These are phyloP conservation scores for Selaginella moellendorffii DNA, from an alignment of 75 land plant genomes.

Conservation along the genomic window DNA sequence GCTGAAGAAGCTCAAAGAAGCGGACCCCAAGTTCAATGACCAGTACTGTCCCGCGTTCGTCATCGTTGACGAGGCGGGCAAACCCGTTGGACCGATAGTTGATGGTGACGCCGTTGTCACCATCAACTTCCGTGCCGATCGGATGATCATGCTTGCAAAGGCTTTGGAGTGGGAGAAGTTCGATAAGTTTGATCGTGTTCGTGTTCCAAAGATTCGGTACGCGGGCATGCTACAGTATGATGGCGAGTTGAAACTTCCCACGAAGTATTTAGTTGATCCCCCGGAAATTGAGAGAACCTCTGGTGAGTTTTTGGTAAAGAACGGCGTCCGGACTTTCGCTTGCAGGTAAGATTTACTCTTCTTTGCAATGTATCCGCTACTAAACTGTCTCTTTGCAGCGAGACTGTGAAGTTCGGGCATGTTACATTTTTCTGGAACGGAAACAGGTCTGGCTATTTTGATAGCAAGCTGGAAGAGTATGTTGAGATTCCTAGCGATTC, in stretches of 20 bases:
- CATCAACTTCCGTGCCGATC: slow-evolving; percentile 92
- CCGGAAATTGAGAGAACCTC: slow-evolving; percentile 96
- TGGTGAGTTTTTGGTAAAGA: slow-evolving; percentile 83
- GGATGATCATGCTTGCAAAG: slow-evolving; percentile 85
- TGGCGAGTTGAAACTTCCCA: slow-evolving; percentile 92
- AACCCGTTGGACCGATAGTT: slow-evolving; percentile 82
- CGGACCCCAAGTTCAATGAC: slow-evolving; percentile 50
- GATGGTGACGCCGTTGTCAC: slow-evolving; percentile 98
- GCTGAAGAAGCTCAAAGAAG: slow-evolving; percentile 62
- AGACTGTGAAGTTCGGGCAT: slow-evolving; percentile 98
- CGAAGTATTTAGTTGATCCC: slow-evolving; percentile 68
- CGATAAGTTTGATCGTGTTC: slow-evolving; percentile 78
- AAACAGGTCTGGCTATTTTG: slow-evolving; percentile 83
- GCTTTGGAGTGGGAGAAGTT: slow-evolving; percentile 79
- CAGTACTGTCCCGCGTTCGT: slow-evolving; percentile 93
- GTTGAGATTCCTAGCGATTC: slow-evolving; percentile 91
- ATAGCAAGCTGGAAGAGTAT: slow-evolving; percentile 56
- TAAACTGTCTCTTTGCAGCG: slow-evolving; percentile 35
- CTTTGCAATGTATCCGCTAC: not conserved
- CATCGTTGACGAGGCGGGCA: slow-evolving; percentile 72
- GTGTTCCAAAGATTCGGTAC: slow-evolving; percentile 73
- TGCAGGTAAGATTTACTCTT: slow-evolving; percentile 54
- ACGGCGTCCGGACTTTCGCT: slow-evolving; percentile 83
- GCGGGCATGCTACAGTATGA: slow-evolving; percentile 99
- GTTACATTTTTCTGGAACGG: slow-evolving; percentile 99